These are phyloP conservation scores for Mycena kentingensis DNA, from an alignment of 768 basidiomycete species.

Conservation along the genomic window DNA sequence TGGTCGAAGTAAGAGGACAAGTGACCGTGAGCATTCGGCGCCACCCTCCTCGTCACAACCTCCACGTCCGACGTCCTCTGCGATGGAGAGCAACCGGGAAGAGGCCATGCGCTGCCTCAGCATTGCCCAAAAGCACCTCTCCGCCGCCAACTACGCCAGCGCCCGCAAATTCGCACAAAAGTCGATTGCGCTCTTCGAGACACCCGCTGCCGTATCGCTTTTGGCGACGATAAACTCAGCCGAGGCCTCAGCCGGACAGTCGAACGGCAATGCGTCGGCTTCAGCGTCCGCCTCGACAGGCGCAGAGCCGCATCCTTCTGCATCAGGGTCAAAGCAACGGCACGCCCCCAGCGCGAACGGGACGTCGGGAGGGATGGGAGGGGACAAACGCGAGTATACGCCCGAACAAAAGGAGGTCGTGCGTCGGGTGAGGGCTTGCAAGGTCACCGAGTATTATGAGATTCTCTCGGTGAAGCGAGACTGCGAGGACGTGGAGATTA, in stretches of 20 bases:
- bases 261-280: conserved; percentile 40
- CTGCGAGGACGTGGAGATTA: conserved; percentile 82
- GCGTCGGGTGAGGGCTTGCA: conserved; percentile 82
- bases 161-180: conserved; percentile 91
- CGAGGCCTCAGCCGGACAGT: conserved; percentile 42
- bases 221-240: conserved; percentile 67
- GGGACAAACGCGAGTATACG: conserved; percentile 85
- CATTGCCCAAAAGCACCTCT: conserved; percentile 76
- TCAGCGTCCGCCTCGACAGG: conserved; percentile 38
- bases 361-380: conserved; percentile 63
- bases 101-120: conserved; percentile 81
- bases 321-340: conserved; percentile 71
- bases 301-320: conserved; percentile 71
- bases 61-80: neutral
- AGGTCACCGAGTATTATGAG: conserved; percentile 90
- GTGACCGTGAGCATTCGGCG: neutral
- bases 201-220: conserved; percentile 70
- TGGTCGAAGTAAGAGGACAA: no score
- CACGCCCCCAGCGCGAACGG: conserved; percentile 44
- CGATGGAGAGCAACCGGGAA: conserved; percentile 88
- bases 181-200: conserved; percentile 79
- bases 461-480: conserved; percentile 79
- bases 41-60: neutral
- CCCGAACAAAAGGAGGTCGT: conserved; percentile 81
- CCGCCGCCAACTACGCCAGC: conserved; percentile 68